Evolutionary conservation across 2,329 filamentous ascomycete genomes (phyloP), one percentile per base, ranked within the genome.

Genomic region (Didymella sp.): DNA sequence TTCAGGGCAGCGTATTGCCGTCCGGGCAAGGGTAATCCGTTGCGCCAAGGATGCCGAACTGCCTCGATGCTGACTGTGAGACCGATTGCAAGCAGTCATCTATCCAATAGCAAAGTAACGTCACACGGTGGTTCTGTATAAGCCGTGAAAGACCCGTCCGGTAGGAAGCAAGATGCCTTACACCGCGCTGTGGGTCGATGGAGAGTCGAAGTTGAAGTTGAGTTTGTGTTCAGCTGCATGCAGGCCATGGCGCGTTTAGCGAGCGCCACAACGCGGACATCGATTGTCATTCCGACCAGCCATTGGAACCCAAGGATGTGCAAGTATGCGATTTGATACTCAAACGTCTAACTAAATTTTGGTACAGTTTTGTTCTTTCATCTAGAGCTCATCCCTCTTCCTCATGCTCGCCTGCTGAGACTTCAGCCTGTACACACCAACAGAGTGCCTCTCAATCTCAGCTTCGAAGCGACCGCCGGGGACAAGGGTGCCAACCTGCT

Each of bases 401-500:
- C 71, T 73, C 63, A 63, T 30, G n/a, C 42, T 55, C 25, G 25
- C 40, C 38, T 73, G 53, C 50, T 58, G 55, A 19, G 70, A 67
- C 47, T 81, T 74, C 60, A 84, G 64, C 56, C 82, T 76, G 64
- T 79, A 82, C 70, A 84, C 73, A n/a, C 76, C 78, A n/a, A 81
- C 79, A 0, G 80, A 81, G 72, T 84, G 82, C 27, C 79, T 72
- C 9, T 76, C 71, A 6, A 85, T 78, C 48, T 74, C 70, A 1
- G 81, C 80, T 15, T 65, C 72, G 22, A 82, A 70, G 0, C 74
- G 79, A 0, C 81, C 81, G 40, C 71, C 70, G 1, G 80, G 76
- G 58, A 66, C 63, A 46, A 84, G 75, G 7, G 72, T 80, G 6
- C 78, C 79, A 12, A 81, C 75, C 61, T 79, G 78, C 25, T 64